A percentile compares a stretch with the other conserved stretches of the same genome.
These are phyloP conservation scores for Kodamaea leandrae DNA, from an alignment of 805 yeast genomes.

Conservation along the genomic window DNA sequence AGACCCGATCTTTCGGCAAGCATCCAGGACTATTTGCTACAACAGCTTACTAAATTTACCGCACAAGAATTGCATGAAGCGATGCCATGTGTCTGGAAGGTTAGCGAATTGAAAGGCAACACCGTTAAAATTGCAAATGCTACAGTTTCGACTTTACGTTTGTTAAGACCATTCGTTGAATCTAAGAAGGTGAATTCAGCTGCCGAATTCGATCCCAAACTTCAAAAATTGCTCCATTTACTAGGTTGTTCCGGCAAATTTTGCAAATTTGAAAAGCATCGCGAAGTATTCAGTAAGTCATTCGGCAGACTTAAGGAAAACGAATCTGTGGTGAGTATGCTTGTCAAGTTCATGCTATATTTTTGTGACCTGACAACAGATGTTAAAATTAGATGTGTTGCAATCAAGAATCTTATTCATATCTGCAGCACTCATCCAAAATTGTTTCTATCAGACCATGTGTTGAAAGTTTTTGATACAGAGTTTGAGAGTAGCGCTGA, in stretches of 20 bases:
- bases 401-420: constrained; percentile 55
- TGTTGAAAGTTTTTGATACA: constrained; percentile 50
- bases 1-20: constrained; percentile 49
- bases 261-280: constrained; percentile 55
- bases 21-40: constrained; percentile 52
- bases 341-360: constrained; percentile 55
- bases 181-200: constrained; percentile 13
- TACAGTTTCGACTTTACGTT: constrained; percentile 56
- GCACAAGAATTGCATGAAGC: constrained; percentile 68
- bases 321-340: constrained; percentile 57
- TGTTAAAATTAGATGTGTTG: constrained; percentile 42
- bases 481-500: constrained; percentile 40
- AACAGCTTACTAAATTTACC: constrained; percentile 57
- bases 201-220: constrained; percentile 16
- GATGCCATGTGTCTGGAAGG: constrained; percentile 62
- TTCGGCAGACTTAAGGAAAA: constrained; percentile 43
- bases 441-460: constrained; percentile 57
- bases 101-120: constrained; percentile 48
- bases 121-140: constrained; percentile 56
- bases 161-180: constrained; percentile 47
- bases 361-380: constrained; percentile 44
- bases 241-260: constrained; percentile 70
- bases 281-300: constrained; percentile 37
- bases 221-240: constrained; percentile 57
- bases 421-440: constrained; percentile 64